Evolutionary conservation across 2,329 filamentous ascomycete species (phyloP).

Genomic region (Penicillium corylophilum): DNA sequence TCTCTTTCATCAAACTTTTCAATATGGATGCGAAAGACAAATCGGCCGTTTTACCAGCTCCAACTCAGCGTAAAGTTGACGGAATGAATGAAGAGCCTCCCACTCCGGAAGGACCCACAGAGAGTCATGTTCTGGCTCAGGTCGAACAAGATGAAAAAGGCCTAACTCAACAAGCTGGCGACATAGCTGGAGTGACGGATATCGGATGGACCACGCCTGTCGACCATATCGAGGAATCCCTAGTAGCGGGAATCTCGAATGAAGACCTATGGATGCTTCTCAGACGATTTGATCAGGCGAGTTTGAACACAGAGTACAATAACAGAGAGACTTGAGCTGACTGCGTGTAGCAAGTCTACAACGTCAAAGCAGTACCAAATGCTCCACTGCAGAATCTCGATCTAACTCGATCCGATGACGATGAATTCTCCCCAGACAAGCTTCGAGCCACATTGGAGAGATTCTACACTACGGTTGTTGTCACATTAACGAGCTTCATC

Average conservation of each 20-base stretch:
- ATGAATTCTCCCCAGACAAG: slow-evolving; percentile 83
- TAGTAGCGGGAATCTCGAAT: slow-evolving; percentile 68
- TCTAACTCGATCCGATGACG: slow-evolving; percentile 76
- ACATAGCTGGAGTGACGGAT: slow-evolving; percentile 14
- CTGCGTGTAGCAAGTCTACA: slow-evolving; percentile 58
- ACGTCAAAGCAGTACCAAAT: slow-evolving; percentile 66
- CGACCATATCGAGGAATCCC: slow-evolving; percentile 29
- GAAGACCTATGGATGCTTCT: slow-evolving; percentile 72
- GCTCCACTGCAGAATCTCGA: slow-evolving; percentile 68
- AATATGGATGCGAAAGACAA: neutral
- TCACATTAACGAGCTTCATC: slow-evolving; percentile 63
- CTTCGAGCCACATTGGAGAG: slow-evolving; percentile 74
- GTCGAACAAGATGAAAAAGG: slow-evolving; percentile 21
- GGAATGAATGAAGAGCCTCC: neutral
- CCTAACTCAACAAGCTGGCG: slow-evolving; percentile 14
- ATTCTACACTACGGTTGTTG: slow-evolving; percentile 75
- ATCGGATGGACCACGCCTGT: slow-evolving; percentile 20
- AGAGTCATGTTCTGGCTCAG: slow-evolving; percentile 26
- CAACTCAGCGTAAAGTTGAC: neutral
- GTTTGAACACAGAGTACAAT: neutral
- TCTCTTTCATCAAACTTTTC: neutral
- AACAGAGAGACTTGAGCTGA: slow-evolving; percentile 20
- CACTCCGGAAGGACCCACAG: slow-evolving; percentile 18
- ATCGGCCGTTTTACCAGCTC: neutral
- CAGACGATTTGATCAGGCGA: slow-evolving; percentile 70